These are phyloP conservation scores for Fusarium sp. DNA, from an alignment of 2,329 filamentous ascomycete species.

Conservation along the genomic window DNA sequence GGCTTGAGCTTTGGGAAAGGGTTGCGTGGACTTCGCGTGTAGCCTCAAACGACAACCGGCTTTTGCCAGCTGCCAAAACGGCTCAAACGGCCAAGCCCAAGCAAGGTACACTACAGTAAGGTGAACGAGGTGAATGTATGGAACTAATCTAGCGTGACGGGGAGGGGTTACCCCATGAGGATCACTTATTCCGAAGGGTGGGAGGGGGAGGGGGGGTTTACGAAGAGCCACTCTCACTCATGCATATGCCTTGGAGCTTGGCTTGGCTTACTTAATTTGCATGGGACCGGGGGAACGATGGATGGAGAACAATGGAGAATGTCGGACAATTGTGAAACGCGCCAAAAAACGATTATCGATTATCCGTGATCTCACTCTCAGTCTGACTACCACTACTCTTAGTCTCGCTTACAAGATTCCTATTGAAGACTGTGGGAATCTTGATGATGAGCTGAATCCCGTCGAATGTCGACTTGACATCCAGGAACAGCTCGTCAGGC, in stretches of 20 bases:
- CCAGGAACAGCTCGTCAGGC: slow-evolving; percentile 67
- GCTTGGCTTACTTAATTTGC: slow-evolving; percentile 26
- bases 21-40: slow-evolving; percentile 25
- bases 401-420: slow-evolving; percentile 37
- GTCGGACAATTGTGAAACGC: slow-evolving; percentile 38
- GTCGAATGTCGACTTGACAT: slow-evolving; percentile 71
- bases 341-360: slow-evolving; percentile 38
- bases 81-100: not conserved
- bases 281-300: slow-evolving; percentile 22
- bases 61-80: slow-evolving; percentile 11
- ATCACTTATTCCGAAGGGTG: slow-evolving; percentile 38
- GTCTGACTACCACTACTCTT: slow-evolving; percentile 30
- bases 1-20: slow-evolving; percentile 26
- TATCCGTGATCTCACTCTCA: slow-evolving; percentile 21
- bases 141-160: slow-evolving; percentile 40
- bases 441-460: slow-evolving; percentile 71
- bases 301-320: slow-evolving; percentile 14
- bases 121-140: slow-evolving; percentile 9
- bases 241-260: slow-evolving; percentile 20
- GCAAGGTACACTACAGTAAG: not conserved
- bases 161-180: slow-evolving; percentile 46
- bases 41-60: slow-evolving; percentile 15
- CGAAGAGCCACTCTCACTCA: slow-evolving; percentile 24
- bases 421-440: slow-evolving; percentile 69
- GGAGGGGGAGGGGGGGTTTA: slow-evolving; percentile 14